phyloP scores from a whole-genome alignment of 2,329 filamentous ascomycete species.

The Phaeosphaeria sp. region DNA sequence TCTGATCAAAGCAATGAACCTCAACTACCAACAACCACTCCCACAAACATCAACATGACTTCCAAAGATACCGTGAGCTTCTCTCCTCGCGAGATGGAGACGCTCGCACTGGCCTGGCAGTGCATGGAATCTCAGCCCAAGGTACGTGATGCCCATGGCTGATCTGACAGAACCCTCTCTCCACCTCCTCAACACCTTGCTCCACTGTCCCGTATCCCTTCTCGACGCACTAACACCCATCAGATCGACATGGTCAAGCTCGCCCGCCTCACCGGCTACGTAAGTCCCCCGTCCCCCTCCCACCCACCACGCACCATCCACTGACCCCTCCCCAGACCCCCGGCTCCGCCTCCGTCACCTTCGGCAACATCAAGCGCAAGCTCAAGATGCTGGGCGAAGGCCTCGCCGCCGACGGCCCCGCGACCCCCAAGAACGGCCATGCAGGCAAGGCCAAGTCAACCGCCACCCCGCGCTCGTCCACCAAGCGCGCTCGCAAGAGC shows the following conservation, averaged over 20 bases:
- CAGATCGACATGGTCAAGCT: conserved; percentile 30
- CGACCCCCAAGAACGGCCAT: conserved; percentile 30
- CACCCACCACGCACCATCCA: not conserved
- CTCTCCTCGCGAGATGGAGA: conserved; percentile 36
- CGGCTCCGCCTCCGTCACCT: conserved; percentile 32
- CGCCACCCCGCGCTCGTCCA: conserved; percentile 16
- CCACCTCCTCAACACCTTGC: not conserved
- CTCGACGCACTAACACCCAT: conserved; percentile 8
- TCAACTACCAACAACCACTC: too few species aligned
- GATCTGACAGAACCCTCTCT: too few species aligned
- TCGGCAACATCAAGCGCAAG: conserved; percentile 44
- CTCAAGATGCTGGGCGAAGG: conserved; percentile 26
- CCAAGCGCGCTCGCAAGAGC: conserved; percentile 16
- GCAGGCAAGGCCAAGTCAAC: not conserved
- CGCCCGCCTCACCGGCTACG: conserved; percentile 30
- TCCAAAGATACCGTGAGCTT: conserved; percentile 18
- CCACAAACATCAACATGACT: conserved; percentile 15
- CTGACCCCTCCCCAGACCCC: conserved; percentile 11
- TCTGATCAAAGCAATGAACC: not conserved
- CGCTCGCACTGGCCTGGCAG: conserved; percentile 43
- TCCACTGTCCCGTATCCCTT: too few species aligned
- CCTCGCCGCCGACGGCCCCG: not conserved
- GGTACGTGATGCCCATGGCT: conserved; percentile 17
- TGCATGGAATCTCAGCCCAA: conserved; percentile 44
- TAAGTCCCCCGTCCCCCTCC: not conserved